These are phyloP conservation scores for Phytophthora fragariaefolia DNA, from an alignment of 352 stramenopile species.

Conservation along the genomic window DNA sequence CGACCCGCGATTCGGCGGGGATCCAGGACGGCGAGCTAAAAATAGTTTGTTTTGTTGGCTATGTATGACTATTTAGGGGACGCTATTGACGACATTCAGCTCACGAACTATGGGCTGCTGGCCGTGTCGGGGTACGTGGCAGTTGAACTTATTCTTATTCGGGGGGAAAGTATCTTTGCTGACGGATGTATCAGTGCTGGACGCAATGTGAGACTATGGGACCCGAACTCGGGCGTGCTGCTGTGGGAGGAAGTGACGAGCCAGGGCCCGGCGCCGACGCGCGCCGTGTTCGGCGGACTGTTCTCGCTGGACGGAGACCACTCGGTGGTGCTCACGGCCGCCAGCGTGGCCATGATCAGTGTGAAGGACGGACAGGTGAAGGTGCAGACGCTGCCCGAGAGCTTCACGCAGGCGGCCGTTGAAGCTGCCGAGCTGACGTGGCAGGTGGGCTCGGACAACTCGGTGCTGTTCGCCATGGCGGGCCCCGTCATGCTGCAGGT, in stretches of 20 bases:
- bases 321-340: conserved; percentile 55
- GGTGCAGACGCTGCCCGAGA: conserved; percentile 44
- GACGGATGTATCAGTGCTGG: conserved; percentile 24
- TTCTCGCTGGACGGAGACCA: conserved; percentile 59
- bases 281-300: conserved; percentile 46
- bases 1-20: too few species aligned
- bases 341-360: conserved; percentile 53
- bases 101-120: conserved; percentile 73
- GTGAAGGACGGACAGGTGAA: conserved; percentile 65
- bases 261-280: conserved; percentile 12
- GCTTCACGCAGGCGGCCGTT: conserved; percentile 36
- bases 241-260: conserved; percentile 70
- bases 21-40: neutral
- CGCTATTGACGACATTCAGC: conserved; percentile 67
- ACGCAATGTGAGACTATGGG: conserved; percentile 75
- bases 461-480: conserved; percentile 58
- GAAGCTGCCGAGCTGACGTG: conserved; percentile 31
- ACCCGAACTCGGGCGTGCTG: conserved; percentile 61
- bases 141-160: conserved; percentile 17
- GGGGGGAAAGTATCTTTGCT: conserved; percentile 14
- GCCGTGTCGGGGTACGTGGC: conserved; percentile 66
- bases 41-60: too few species aligned
- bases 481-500: conserved; percentile 48
- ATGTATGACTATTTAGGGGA: conserved; percentile 47
- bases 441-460: conserved; percentile 57